Evolutionary conservation across 495 filamentous ascomycete genomes (phyloP), one percentile per base, ranked within the genome.

Genomic region (Articulospora tetracladia): DNA sequence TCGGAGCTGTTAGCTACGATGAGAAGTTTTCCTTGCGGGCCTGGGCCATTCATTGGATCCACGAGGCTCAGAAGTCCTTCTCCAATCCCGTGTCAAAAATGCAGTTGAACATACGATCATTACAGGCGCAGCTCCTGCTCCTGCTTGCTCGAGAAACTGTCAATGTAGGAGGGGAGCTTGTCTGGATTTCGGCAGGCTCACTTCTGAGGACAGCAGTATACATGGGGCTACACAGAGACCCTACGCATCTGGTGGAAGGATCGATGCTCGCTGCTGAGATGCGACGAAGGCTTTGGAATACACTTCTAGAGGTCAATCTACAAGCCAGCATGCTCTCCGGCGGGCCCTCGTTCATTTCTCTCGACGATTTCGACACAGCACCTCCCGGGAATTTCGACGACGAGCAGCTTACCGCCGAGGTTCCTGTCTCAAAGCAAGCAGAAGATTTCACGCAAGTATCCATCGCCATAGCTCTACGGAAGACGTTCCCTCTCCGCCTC

Each of bases 211-310:
- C 77, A 27, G 84, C 83, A 47, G 73, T 87, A 53, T 74, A 74
- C 48, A 83, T 86, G 72, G 85, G 86, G 0, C 69, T 88, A 8
- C 83, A 89, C 61, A 70, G 79, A 13, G 84, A 88, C 54, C 83
- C 84, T 0, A 64, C 71, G 20, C 59, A 61, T 36, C 62, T 81
- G 1, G 68, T 74, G 15, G 72, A 66, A 26, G 73, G 70, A 62
- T 67, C 79, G 1, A 59, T 57, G 1, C 82, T 86, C 44, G 73
- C 74, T 17, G 77, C 82, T 55, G 87, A 90, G 71, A 84, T 89
- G 80, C 79, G 85, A n/a, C 73, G 86, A 53, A 77, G 86, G 30
- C 72, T 90, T 12, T 89, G 86, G 87, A 80, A 77, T 15, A 85
- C 83, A 0, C 81, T 87, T 30, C 63, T 88, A 27, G 85, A 88